Percentiles rank a stretch among this genome's conserved stretches.
phyloP scores from a whole-genome alignment of 164 flowering plant species.

The Paratinospora sagittata region DNA sequence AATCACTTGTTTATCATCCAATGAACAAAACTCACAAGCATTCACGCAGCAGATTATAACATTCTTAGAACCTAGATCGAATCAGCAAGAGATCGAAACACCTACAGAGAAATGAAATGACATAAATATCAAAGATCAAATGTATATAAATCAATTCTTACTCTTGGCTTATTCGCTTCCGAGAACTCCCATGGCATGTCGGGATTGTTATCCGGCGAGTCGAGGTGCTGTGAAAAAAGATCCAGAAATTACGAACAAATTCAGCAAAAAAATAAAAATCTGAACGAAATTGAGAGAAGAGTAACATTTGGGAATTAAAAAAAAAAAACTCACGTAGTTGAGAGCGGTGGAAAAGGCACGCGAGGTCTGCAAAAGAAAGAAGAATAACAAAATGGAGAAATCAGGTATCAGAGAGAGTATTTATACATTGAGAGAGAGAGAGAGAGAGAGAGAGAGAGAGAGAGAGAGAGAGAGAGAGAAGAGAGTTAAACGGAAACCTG shows the following conservation, averaged over 20 bases:
- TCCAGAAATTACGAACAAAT: slow-evolving; percentile 2
- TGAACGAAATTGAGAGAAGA: neutral
- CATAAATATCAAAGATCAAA: too few relatives aligned
- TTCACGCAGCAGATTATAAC: too few relatives aligned
- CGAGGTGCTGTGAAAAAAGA: slow-evolving; percentile 54
- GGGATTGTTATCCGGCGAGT: slow-evolving; percentile 87
- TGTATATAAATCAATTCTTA: slow-evolving; percentile 12
- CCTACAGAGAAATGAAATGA: too few relatives aligned
- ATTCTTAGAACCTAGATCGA: neutral
- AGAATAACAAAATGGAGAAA: neutral
- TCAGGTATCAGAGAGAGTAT: neutral
- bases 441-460: slow-evolving; percentile 5
- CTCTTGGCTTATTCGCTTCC: slow-evolving; percentile 59
- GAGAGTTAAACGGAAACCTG: slow-evolving; percentile 36
- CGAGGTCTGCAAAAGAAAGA: slow-evolving; percentile 40
- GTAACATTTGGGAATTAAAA: neutral
- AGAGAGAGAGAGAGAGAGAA: slow-evolving; percentile 11
- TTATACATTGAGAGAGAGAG: slow-evolving; percentile 3
- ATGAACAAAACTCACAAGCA: too few relatives aligned
- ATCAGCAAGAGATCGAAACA: too few relatives aligned
- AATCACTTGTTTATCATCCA: too few relatives aligned
- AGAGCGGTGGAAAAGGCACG: slow-evolving; percentile 89
- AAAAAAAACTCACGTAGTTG: slow-evolving; percentile 63
- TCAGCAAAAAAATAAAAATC: neutral
- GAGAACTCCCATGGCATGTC: slow-evolving; percentile 72